These are phyloP conservation scores for Candida michaelii DNA, from an alignment of 805 yeast genomes.

Conservation along the genomic window DNA sequence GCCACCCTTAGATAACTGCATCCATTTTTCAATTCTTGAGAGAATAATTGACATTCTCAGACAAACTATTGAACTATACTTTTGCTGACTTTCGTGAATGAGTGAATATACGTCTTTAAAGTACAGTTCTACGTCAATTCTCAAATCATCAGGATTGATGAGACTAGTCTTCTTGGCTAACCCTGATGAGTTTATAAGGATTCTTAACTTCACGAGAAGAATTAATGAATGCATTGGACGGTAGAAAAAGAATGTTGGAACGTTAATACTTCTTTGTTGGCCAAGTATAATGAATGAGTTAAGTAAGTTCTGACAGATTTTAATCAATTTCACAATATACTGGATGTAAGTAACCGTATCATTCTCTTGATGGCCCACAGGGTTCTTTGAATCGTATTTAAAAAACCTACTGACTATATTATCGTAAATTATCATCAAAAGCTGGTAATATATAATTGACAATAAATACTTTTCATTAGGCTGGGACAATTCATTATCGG, in stretches of 20 bases:
- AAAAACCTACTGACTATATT: constrained; percentile 45
- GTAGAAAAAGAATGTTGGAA: constrained; percentile 54
- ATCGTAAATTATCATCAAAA: constrained; percentile 52
- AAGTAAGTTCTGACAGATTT: constrained; percentile 46
- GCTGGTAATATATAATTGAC: constrained; percentile 49
- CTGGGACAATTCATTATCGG: constrained; percentile 12
- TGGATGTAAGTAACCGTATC: constrained; percentile 34
- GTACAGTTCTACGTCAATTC: constrained; percentile 22
- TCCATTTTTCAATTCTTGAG: constrained; percentile 28
- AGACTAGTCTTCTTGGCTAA: constrained; percentile 16
- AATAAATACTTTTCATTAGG: constrained; percentile 40
- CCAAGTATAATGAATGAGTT: constrained; percentile 44
- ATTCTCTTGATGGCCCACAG: constrained; percentile 10
- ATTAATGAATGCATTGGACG: constrained; percentile 55
- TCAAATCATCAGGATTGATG: constrained; percentile 17
- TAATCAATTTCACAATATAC: constrained; percentile 42
- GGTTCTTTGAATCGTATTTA: constrained; percentile 12
- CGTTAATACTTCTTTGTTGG: constrained; percentile 33
- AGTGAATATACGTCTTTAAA: constrained; percentile 19
- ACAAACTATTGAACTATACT: constrained; percentile 22
- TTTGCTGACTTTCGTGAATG: constrained; percentile 20
- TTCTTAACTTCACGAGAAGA: constrained; percentile 45
- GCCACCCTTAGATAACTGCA: constrained; percentile 20
- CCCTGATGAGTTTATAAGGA: constrained; percentile 44
- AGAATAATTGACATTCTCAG: constrained; percentile 24